Evolutionary conservation across 78 protist species (phyloP), one percentile per base, ranked within the genome.

Genomic region (Neovahlkampfia damariscottae): DNA sequence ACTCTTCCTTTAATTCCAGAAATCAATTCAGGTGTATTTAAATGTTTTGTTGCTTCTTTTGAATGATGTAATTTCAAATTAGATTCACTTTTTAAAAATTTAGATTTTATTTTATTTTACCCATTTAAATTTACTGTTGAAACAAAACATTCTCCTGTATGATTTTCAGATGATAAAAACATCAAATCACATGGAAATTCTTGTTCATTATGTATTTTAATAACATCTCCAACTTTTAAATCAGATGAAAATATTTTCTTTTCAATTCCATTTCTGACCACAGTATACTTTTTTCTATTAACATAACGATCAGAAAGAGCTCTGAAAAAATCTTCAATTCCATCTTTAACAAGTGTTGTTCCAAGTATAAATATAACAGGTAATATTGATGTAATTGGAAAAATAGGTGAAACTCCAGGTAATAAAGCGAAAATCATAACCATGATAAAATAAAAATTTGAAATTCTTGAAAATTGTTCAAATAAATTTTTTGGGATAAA

Each of bases 301-400:
- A n/a, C n/a, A n/a, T n/a, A n/a, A n/a, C n/a, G n/a, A n/a, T n/a
- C n/a, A n/a, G n/a, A n/a, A 50, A 66, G n/a, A n/a, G n/a, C n/a
- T n/a, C n/a, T n/a, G n/a, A n/a, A n/a, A n/a, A n/a, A 82, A 76
- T 90, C 94, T 30, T 90, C 94, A 34, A 72, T 68, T 34, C 82
- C 94, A 38, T 90, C 94, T 38, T 85, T 84, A 8, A 83, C 40
- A 2, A 85, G 84, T 0, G 91, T 50, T 27, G 88, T 90, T 1
- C 73, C 75, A 28, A 90, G 67, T 30, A 90, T 90, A 72, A 90
- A 82, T 27, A 83, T 70, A 41, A 88, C 72, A 34, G 94, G 91
- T 34, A 80, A 29, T 39, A 84, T 70, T 28, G 91, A 81, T 30
- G 88, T 86, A 38, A 70, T 50, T 9, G 93, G 86, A 38, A 66